phyloP scores from a whole-genome alignment of 768 basidiomycete genomes.

The Mycena sanguinolenta region DNA sequence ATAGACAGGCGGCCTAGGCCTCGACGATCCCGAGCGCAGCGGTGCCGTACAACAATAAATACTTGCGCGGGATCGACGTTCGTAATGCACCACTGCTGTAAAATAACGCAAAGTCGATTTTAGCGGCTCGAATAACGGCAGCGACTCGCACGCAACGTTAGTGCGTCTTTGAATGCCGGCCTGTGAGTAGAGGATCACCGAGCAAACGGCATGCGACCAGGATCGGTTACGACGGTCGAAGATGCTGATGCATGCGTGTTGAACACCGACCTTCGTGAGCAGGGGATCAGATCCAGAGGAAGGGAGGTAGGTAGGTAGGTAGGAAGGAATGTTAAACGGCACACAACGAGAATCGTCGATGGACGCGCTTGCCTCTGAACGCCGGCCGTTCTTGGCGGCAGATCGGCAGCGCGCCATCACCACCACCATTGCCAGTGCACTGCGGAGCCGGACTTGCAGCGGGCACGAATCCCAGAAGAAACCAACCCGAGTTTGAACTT shows the following conservation, averaged over 20 bases:
- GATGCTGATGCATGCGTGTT: too few species aligned
- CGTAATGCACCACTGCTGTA: background rate
- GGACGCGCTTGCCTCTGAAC: background rate
- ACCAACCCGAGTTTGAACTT: background rate
- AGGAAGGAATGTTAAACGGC: background rate
- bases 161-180: too few species aligned
- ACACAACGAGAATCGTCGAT: background rate
- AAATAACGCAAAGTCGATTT: background rate
- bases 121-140: too few species aligned
- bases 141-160: too few species aligned
- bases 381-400: background rate
- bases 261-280: conserved; percentile 4
- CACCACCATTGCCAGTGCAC: too few species aligned
- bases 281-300: conserved; percentile 1
- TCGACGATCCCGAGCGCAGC: background rate
- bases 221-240: too few species aligned
- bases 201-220: too few species aligned
- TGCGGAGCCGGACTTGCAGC: background rate
- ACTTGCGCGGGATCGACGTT: background rate
- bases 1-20: background rate
- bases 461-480: background rate
- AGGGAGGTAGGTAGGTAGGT: background rate
- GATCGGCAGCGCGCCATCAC: background rate
- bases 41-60: background rate
- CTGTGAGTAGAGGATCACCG: too few species aligned